Base-by-base conservation (phyloP, 1,139 yeast species). In the Protomyces inouyei region DNA sequence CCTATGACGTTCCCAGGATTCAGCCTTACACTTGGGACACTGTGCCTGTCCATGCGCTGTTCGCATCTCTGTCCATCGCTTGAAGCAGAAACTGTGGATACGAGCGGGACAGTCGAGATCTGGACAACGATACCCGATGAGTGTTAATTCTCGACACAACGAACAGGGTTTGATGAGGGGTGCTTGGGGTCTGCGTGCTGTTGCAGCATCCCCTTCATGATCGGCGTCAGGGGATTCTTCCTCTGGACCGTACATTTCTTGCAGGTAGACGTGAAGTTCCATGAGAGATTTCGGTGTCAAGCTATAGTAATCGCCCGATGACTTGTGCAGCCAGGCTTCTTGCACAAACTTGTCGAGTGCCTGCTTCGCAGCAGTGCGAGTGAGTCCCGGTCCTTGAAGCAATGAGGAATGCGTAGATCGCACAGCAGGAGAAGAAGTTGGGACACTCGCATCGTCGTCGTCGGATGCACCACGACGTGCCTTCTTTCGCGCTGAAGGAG, bases 121-220 rank as follows among this genome's bases (percentile, higher is more conserved):
- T 16, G 60, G 60, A 46, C 64, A 60, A 12, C 64, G 64, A 37
- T 55, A 60, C 5, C 64, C 64, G 45, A 43, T 18, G 16, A 37
- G 52, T 23, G 52, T 8, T 14, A 43, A 45, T 18, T 35, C 55
- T 23, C 16, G 21, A 9, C 57, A 23, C 14, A 52, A 40, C n/a
- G 25, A 8, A 35, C 56, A 52, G 16, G 56, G 46, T 28, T 18
- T 45, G 43, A 21, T 28, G 16, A 60, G 59, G 48, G 35, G 36
- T 18, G 60, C 43, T 23, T 40, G 21, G 12, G 54, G 52, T 38
- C 60, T 16, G 25, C 46, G 48, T 38, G 56, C 38, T 3, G 52
- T 45, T 21, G 35, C 28, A 9, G 32, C 64, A 32, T 55, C 60
- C 10, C 23, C 60, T 36, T 60, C 64, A 18, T 54, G 23, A 3